These are phyloP conservation scores for Chaetothyriales sp. DNA, from an alignment of 2,329 filamentous ascomycete genomes.

Conservation along the genomic window DNA sequence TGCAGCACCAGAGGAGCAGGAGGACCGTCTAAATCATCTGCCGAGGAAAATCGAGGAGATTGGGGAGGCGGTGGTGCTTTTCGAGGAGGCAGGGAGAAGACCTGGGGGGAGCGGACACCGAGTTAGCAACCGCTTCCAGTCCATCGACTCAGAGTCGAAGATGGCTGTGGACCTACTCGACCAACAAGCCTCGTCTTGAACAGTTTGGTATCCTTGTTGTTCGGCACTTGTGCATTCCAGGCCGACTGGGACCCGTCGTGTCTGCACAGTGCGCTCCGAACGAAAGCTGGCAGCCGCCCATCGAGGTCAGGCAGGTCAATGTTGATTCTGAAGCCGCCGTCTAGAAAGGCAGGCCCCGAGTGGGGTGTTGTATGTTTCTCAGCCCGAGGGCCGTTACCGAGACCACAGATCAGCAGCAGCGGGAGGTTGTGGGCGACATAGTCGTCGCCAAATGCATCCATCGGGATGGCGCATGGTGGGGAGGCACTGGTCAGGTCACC, in stretches of 20 bases:
- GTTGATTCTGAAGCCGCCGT: constrained; percentile 47
- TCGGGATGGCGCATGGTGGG: constrained; percentile 9
- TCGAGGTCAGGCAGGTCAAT: constrained; percentile 57
- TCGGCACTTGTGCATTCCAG: constrained; percentile 47
- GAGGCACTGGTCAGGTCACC: not conserved
- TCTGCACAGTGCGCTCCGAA: constrained; percentile 51
- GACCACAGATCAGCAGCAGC: constrained; percentile 65
- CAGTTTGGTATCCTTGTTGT: constrained; percentile 34
- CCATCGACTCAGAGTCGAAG: not conserved
- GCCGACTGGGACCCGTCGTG: constrained; percentile 49
- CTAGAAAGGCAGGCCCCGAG: constrained; percentile 35
- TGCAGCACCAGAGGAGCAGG: constrained; percentile 49
- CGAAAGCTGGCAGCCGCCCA: constrained; percentile 46
- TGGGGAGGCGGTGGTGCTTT: constrained; percentile 46
- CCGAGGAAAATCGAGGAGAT: constrained; percentile 34
- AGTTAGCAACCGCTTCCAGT: constrained; percentile 9
- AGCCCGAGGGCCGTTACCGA: constrained; percentile 33
- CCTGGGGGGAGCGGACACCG: constrained; percentile 17
- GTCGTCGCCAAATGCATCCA: constrained; percentile 39
- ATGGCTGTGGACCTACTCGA: constrained; percentile 53
- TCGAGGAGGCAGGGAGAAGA: constrained; percentile 44
- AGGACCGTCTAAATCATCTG: constrained; percentile 30
- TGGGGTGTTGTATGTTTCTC: constrained; percentile 21
- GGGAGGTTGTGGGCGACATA: constrained; percentile 81
- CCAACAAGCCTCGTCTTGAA: constrained; percentile 62